A percentile compares a stretch with the other conserved stretches of the same genome.
phyloP scores from a whole-genome alignment of 2,329 filamentous ascomycete genomes.

The Fusarium sp. region DNA sequence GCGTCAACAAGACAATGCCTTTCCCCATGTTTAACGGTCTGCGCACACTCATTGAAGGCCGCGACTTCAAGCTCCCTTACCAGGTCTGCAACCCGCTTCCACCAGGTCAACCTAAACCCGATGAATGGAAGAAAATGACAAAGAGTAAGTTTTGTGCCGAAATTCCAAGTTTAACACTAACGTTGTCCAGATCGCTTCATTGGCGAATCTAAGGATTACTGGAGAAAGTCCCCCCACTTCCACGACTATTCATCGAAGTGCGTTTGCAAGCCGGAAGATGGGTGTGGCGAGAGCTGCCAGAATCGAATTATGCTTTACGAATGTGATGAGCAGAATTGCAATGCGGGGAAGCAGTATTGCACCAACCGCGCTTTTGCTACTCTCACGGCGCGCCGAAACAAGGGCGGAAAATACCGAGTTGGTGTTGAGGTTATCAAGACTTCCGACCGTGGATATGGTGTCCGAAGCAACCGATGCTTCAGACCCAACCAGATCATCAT shows the following conservation, averaged over 20 bases:
- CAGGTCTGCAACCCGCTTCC: conserved; percentile 90
- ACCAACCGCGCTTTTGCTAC: conserved; percentile 89
- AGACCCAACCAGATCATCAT: conserved; percentile 93
- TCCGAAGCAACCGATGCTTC: conserved; percentile 90
- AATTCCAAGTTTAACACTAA: conserved; percentile 39
- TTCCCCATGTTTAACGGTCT: conserved; percentile 82
- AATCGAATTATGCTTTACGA: conserved; percentile 98
- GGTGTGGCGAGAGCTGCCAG: conserved; percentile 89
- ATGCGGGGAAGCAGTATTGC: conserved; percentile 76
- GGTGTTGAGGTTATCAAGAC: conserved; percentile 97
- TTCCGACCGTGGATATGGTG: conserved; percentile 85
- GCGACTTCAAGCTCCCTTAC: conserved; percentile 89
- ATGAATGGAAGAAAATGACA: conserved; percentile 91
- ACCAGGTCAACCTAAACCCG: conserved; percentile 86
- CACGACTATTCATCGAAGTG: conserved; percentile 81
- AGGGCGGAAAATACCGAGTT: conserved; percentile 86
- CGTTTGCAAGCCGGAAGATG: conserved; percentile 78
- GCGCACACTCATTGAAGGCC: conserved; percentile 73
- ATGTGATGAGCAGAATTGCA: conserved; percentile 91
- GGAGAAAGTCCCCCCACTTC: conserved; percentile 80
- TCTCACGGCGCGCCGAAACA: conserved; percentile 77
- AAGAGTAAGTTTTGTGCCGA: conserved; percentile 71
- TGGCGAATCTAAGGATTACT: conserved; percentile 80
- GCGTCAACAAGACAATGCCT: conserved; percentile 70
- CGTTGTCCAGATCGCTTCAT: conserved; percentile 81